Conservation (phyloP, 768 basidiomycete species). For the Pisolithus albus region DNA sequence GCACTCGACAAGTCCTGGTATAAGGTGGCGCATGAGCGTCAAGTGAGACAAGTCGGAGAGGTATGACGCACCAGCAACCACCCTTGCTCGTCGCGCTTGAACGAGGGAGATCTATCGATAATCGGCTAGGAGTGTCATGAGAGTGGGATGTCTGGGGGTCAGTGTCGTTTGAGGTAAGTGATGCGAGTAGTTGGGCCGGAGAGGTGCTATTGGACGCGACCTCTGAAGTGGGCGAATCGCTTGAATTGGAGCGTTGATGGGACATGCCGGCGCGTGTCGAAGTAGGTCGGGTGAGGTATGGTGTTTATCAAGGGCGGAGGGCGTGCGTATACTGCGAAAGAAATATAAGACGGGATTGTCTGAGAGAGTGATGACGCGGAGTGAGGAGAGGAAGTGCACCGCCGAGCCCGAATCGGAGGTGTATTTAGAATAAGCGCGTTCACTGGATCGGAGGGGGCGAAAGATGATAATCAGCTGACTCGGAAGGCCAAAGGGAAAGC, state of each 20-base stretch:
- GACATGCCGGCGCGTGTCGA: constrained; percentile 34
- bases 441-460: constrained; percentile 24
- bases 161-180: constrained; percentile 32
- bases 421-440: constrained; percentile 17
- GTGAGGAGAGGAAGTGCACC: background rate
- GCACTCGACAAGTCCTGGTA: constrained; percentile 72
- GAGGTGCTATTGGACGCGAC: constrained; percentile 39
- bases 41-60: constrained; percentile 1
- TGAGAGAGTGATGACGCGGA: background rate
- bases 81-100: constrained; percentile 56
- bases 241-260: constrained; percentile 41
- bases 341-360: constrained; percentile 8
- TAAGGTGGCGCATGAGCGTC: constrained; percentile 2
- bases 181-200: constrained; percentile 33
- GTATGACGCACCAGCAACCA: constrained; percentile 65
- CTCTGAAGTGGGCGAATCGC: constrained; percentile 43
- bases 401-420: constrained; percentile 20
- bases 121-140: constrained; percentile 40
- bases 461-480: constrained; percentile 10
- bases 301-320: constrained; percentile 16
- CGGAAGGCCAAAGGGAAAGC: background rate
- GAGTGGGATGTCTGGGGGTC: constrained; percentile 16
- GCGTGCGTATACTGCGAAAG: constrained; percentile 9
- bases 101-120: constrained; percentile 45
- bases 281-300: constrained; percentile 8